phyloP scores from a whole-genome alignment of 176 grass and related monocot species.

The Carex cristatella region DNA sequence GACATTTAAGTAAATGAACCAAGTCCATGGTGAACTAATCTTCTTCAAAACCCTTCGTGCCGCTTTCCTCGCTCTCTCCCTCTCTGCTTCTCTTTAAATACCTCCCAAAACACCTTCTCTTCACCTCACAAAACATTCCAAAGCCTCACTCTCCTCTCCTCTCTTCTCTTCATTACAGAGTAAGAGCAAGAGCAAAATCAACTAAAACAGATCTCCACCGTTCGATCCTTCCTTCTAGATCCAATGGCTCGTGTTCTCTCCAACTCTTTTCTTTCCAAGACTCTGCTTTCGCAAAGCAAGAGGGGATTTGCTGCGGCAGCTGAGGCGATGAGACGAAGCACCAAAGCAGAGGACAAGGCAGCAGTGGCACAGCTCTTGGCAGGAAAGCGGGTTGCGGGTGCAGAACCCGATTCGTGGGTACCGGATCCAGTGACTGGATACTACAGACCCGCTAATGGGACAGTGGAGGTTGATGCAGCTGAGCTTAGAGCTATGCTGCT shows the following conservation, averaged over 20 bases:
- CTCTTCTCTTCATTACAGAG: not conserved
- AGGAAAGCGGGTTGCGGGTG: not conserved
- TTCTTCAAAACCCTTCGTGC: not conserved
- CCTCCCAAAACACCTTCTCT: not conserved
- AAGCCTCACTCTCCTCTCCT: too few species aligned
- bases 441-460: conserved; percentile 51
- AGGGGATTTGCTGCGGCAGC: conserved; percentile 47
- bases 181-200: not conserved
- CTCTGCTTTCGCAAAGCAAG: not conserved
- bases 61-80: not conserved
- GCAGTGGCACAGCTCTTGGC: conserved; percentile 30
- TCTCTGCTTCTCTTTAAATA: not conserved
- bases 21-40: not conserved
- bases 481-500: conserved; percentile 62
- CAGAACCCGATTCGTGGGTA: conserved; percentile 38
- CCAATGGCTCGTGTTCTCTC: conserved; percentile 56
- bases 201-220: conserved; percentile 1
- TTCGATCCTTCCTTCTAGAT: conserved; percentile 25
- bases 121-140: not conserved
- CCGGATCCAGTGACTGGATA: conserved; percentile 67
- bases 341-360: conserved; percentile 23
- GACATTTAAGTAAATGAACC: not conserved
- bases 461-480: conserved; percentile 35
- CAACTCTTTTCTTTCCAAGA: conserved; percentile 15
- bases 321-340: conserved; percentile 26